Percentiles rank a stretch among this genome's conserved stretches.
Conservation (phyloP, 495 filamentous ascomycete genomes). For the Penicillium riverlandense region DNA sequence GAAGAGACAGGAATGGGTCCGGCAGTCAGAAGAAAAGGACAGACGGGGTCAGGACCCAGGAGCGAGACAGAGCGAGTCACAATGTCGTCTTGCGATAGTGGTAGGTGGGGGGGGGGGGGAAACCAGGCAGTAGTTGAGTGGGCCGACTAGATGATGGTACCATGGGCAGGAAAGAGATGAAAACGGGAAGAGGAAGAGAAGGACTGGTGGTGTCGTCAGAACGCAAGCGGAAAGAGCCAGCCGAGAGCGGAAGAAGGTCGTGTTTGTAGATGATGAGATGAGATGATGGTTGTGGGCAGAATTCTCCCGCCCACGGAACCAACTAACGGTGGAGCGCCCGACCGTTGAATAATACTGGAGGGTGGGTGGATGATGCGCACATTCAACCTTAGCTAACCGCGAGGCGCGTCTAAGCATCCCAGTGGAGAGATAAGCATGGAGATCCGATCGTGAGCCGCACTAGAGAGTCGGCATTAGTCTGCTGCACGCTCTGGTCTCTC, state of each 20-base stretch:
- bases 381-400: constrained; percentile 9
- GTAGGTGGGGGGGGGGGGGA: constrained; percentile 8
- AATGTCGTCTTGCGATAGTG: constrained; percentile 8
- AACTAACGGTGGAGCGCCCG: constrained; percentile 10
- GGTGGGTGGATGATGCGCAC: constrained; percentile 28
- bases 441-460: neutral
- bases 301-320: neutral
- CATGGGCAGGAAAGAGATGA: neutral
- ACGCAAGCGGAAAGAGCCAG: constrained; percentile 25
- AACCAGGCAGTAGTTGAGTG: constrained; percentile 10
- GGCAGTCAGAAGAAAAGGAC: constrained; percentile 13
- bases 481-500: too few species aligned
- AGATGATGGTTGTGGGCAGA: neutral
- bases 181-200: constrained; percentile 3
- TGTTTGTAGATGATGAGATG: too few species aligned
- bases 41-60: constrained; percentile 4
- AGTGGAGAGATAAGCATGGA: constrained; percentile 12
- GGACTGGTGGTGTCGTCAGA: constrained; percentile 25
- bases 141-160: neutral
- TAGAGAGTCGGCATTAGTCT: too few species aligned
- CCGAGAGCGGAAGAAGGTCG: constrained; percentile 13
- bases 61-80: constrained; percentile 10
- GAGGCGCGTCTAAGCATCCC: constrained; percentile 29
- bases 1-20: constrained; percentile 3
- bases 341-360: constrained; percentile 8